phyloP scores from a whole-genome alignment of 768 basidiomycete genomes.

The Tubosaeta brunneosetosa region DNA sequence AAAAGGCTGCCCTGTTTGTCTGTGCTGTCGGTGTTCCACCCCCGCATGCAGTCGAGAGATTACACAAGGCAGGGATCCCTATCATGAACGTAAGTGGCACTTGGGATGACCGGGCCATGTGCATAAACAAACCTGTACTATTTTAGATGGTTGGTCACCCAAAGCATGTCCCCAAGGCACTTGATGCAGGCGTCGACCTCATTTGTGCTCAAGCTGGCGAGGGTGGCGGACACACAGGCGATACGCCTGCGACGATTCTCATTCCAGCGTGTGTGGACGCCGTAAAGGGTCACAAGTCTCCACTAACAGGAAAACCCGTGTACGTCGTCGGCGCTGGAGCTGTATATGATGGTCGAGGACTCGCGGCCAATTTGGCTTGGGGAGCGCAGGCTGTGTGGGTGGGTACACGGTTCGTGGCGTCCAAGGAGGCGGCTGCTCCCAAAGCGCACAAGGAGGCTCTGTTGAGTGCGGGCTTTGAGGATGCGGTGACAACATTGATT shows the following conservation, averaged over 20 bases:
- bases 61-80: constrained; percentile 81
- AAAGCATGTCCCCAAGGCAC: constrained; percentile 78
- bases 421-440: constrained; percentile 75
- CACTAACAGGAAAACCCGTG: constrained; percentile 77
- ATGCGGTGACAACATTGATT: constrained; percentile 80
- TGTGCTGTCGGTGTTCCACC: constrained; percentile 90
- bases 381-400: constrained; percentile 91
- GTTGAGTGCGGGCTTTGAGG: constrained; percentile 67
- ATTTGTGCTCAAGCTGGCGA: constrained; percentile 95
- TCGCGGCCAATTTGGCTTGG: constrained; percentile 85
- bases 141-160: constrained; percentile 87
- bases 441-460: constrained; percentile 81
- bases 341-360: constrained; percentile 81
- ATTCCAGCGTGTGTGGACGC: constrained; percentile 89
- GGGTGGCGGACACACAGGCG: constrained; percentile 86
- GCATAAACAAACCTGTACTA: too few relatives aligned
- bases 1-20: constrained; percentile 84
- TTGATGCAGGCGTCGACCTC: constrained; percentile 82
- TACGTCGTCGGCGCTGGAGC: constrained; percentile 92
- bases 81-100: constrained; percentile 68
- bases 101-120: not conserved
- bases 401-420: constrained; percentile 84
- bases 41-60: constrained; percentile 66
- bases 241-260: constrained; percentile 76
- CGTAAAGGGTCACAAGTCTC: constrained; percentile 69